phyloP scores from a whole-genome alignment of 768 basidiomycete genomes.

The Naganishia vaughanmartiniae region DNA sequence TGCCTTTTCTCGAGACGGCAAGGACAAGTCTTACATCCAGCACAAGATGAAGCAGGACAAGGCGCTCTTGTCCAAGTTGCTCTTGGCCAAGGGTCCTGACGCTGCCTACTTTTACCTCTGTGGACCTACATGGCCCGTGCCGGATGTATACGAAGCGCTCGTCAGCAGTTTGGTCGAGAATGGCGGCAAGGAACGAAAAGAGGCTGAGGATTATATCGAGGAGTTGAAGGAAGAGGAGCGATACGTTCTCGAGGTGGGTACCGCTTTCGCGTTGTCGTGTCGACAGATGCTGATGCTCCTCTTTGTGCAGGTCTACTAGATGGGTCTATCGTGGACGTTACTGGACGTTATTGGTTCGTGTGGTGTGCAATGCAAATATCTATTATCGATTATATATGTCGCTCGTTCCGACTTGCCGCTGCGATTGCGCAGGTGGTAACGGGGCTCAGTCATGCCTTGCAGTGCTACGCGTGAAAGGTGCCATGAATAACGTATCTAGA shows the following conservation, averaged over 20 bases:
- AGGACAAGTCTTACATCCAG: slow-evolving; percentile 95
- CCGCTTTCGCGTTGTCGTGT: not conserved
- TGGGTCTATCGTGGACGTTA: not conserved
- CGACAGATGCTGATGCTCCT: not conserved
- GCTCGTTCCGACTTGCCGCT: not conserved
- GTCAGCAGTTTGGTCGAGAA: slow-evolving; percentile 74
- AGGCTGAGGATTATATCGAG: slow-evolving; percentile 80
- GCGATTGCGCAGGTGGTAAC: too few relatives aligned
- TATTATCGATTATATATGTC: not conserved
- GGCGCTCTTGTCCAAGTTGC: slow-evolving; percentile 67
- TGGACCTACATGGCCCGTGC: slow-evolving; percentile 99
- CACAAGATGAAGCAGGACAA: slow-evolving; percentile 96
- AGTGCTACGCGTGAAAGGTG: too few relatives aligned
- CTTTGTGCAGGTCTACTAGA: not conserved
- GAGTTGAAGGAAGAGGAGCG: slow-evolving; percentile 92
- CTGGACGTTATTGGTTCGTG: too few relatives aligned
- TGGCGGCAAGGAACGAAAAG: slow-evolving; percentile 62
- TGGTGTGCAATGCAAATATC: too few relatives aligned
- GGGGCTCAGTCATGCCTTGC: too few relatives aligned
- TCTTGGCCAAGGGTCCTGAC: slow-evolving; percentile 57
- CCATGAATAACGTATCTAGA: too few relatives aligned
- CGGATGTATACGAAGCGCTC: slow-evolving; percentile 91
- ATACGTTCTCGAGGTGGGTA: slow-evolving; percentile 83
- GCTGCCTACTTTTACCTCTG: slow-evolving; percentile 81
- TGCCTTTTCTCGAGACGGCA: slow-evolving; percentile 92